Evolutionary conservation across 257 asterid genomes (phyloP), one percentile per base, ranked within the genome.

Genomic region (Avicennia marina): DNA sequence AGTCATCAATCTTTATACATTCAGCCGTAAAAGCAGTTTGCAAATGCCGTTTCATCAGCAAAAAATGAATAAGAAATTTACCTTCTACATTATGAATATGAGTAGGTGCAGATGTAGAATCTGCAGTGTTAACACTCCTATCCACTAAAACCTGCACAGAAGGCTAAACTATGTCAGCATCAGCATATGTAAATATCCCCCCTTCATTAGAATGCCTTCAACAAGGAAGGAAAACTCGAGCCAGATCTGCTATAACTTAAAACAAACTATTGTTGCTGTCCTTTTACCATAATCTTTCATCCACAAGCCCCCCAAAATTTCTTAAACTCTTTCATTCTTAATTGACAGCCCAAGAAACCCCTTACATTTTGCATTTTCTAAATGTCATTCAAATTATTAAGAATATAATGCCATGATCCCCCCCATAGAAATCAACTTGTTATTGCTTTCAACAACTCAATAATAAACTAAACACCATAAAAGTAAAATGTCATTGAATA

Each of bases 141-240:
- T 80, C 94, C 63, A 76, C 93, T 62, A 91, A 69, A 69, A 91
- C 66, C 96, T 91, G 85, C 22, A 34, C 15, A 18, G n/a, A n/a
- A n/a, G n/a, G n/a, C n/a, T n/a, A n/a, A n/a, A n/a, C n/a, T n/a
- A n/a, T n/a, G n/a, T n/a, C n/a, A n/a, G n/a, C n/a, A n/a, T n/a
- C n/a, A n/a, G n/a, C n/a, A n/a, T n/a, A n/a, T n/a, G n/a, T n/a
- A n/a, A n/a, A n/a, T n/a, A n/a, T n/a, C n/a, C n/a, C n/a, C n/a
- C n/a, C n/a, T n/a, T n/a, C n/a, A n/a, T n/a, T n/a, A n/a, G n/a
- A n/a, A n/a, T n/a, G n/a, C n/a, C n/a, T n/a, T n/a, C n/a, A n/a
- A n/a, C n/a, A n/a, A n/a, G n/a, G n/a, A n/a, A n/a, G n/a, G n/a
- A n/a, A n/a, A n/a, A n/a, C n/a, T n/a, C n/a, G n/a, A n/a, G n/a